A percentile compares a stretch with the other conserved stretches of the same genome.
These are phyloP conservation scores for Alternaria dauci DNA, from an alignment of 2,329 filamentous ascomycete species.

Conservation along the genomic window DNA sequence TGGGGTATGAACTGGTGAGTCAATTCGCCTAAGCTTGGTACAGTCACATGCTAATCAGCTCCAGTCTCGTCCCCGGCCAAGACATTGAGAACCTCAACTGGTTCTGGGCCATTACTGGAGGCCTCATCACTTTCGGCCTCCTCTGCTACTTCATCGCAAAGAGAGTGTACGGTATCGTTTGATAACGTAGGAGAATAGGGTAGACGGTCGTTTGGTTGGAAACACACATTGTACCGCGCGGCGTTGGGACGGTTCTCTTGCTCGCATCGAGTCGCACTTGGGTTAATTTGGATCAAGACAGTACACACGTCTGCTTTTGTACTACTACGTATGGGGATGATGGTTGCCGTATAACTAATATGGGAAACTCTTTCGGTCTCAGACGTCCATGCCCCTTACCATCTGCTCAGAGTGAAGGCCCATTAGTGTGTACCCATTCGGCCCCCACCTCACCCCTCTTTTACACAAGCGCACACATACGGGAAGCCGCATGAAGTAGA, in stretches of 20 bases:
- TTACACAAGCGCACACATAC: slow-evolving; percentile 2
- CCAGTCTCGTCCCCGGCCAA: slow-evolving; percentile 83
- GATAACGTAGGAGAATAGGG: neutral
- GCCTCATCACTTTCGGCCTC: slow-evolving; percentile 79
- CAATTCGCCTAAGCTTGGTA: neutral
- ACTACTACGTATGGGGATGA: neutral
- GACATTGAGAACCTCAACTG: slow-evolving; percentile 72
- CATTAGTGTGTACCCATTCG: neutral
- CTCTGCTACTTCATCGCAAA: slow-evolving; percentile 84
- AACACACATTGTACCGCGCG: slow-evolving; percentile 5
- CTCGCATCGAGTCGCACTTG: neutral
- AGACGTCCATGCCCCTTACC: neutral
- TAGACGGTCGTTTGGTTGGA: neutral
- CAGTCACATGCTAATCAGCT: slow-evolving; percentile 9
- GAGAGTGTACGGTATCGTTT: slow-evolving; percentile 60
- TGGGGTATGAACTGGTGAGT: slow-evolving; percentile 87
- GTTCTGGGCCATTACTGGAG: slow-evolving; percentile 70
- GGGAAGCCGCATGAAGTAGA: slow-evolving; percentile 9
- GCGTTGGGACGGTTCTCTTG: slow-evolving; percentile 3
- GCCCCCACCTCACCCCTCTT: neutral
- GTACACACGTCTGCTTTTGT: slow-evolving; percentile 1
- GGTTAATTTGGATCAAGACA: neutral
- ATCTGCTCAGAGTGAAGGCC: neutral
- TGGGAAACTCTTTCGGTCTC: neutral
- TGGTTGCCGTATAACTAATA: neutral